Percentiles rank a stretch among this genome's conserved stretches.
Conservation (phyloP, 1,284 basidiomycete species). For the Leccinum glutinopallens region DNA sequence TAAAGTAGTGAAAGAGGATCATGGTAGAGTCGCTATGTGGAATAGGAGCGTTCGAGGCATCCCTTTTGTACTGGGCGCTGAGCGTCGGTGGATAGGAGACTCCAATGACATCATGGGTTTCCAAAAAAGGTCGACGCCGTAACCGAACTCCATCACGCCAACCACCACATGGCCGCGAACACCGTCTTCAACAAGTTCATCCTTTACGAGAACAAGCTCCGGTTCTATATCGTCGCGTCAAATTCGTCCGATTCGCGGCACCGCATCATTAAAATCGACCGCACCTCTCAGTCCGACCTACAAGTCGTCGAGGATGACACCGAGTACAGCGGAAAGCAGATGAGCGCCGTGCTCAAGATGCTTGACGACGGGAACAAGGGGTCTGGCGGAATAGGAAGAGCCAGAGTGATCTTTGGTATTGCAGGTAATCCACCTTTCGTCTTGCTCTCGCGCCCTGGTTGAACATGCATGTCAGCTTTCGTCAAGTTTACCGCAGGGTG, state of each 20-base stretch:
- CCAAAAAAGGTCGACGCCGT: constrained; percentile 12
- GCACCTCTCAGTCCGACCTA: constrained; percentile 76
- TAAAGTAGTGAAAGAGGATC: constrained; percentile 9
- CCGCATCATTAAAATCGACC: constrained; percentile 89
- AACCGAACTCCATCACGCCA: background rate
- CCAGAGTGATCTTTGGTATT: constrained; percentile 79
- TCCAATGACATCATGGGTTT: constrained; percentile 27
- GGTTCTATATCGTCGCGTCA: constrained; percentile 88
- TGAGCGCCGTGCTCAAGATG: constrained; percentile 91
- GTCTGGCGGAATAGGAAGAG: constrained; percentile 85
- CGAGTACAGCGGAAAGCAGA: constrained; percentile 87
- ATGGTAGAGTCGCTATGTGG: background rate
- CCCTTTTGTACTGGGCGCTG: constrained; percentile 5
- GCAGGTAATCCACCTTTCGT: constrained; percentile 48
- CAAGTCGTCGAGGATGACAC: constrained; percentile 83
- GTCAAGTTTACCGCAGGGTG: constrained; percentile 89
- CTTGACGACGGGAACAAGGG: constrained; percentile 91
- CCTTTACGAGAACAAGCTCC: constrained; percentile 85
- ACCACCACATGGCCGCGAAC: constrained; percentile 6
- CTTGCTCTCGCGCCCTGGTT: background rate
- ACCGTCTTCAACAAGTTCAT: constrained; percentile 84
- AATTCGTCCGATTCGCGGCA: constrained; percentile 85
- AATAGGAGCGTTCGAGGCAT: background rate
- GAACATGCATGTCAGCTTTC: constrained; percentile 56
- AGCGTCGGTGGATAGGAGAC: constrained; percentile 17